Percentiles rank a stretch among this genome's conserved stretches.
phyloP scores from a whole-genome alignment of 495 filamentous ascomycete species.

The Parathielavia hyrcaniae region DNA sequence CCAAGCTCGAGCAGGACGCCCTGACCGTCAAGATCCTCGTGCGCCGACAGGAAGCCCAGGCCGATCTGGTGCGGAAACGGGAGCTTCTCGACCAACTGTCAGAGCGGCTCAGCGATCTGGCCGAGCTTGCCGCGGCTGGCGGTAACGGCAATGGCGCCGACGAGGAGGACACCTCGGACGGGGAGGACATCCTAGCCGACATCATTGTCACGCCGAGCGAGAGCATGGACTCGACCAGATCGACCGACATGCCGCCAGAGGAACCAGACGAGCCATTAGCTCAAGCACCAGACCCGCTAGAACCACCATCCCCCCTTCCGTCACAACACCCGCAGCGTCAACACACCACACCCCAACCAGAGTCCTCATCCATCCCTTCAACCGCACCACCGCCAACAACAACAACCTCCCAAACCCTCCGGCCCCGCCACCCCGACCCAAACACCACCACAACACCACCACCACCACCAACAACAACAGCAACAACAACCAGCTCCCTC shows the following conservation, averaged over 20 bases:
- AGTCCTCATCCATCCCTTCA: slow-evolving; percentile 9
- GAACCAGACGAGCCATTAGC: slow-evolving; percentile 13
- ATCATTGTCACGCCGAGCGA: slow-evolving; percentile 46
- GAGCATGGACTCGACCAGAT: slow-evolving; percentile 37
- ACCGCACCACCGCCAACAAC: slow-evolving; percentile 13
- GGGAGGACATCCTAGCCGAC: slow-evolving; percentile 46
- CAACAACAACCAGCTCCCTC: slow-evolving; percentile 30
- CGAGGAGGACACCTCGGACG: slow-evolving; percentile 38
- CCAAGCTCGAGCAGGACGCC: slow-evolving; percentile 68
- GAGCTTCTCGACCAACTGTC: slow-evolving; percentile 51
- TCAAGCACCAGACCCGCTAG: slow-evolving; percentile 11
- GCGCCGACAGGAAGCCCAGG: slow-evolving; percentile 60
- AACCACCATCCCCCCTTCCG: slow-evolving; percentile 11
- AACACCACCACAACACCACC: slow-evolving; percentile 3
- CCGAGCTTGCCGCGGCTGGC: slow-evolving; percentile 47
- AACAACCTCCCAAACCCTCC: slow-evolving; percentile 27
- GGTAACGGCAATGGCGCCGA: slow-evolving; percentile 16
- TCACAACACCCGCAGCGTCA: slow-evolving; percentile 1
- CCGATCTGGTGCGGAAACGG: slow-evolving; percentile 58
- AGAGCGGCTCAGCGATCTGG: slow-evolving; percentile 57
- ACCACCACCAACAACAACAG: slow-evolving; percentile 21
- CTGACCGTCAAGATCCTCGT: slow-evolving; percentile 56
- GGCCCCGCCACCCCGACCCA: slow-evolving; percentile 17
- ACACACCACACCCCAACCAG: neutral
- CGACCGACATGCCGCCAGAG: slow-evolving; percentile 24